phyloP scores from a whole-genome alignment of 768 basidiomycete species.

The Lactifluus piperatus region DNA sequence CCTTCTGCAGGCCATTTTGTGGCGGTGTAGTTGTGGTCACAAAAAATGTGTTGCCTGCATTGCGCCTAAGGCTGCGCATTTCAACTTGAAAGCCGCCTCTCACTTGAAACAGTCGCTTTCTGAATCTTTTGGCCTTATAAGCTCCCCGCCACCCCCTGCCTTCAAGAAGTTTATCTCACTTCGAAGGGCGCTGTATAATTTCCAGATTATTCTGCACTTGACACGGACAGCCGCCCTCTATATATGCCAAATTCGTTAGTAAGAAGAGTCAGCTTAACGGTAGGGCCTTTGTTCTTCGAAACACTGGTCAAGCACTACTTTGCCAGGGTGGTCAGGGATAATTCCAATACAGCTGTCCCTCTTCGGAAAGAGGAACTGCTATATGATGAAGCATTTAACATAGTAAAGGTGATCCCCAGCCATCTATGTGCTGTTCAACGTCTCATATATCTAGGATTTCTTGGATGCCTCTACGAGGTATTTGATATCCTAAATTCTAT shows the following conservation, averaged over 20 bases:
- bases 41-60: no score
- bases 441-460: constrained; percentile 46
- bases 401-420: constrained; percentile 51
- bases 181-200: background rate
- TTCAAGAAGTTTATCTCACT: no score
- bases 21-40: no score
- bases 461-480: constrained; percentile 62
- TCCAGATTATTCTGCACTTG: background rate
- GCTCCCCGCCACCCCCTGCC: no score
- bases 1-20: no score
- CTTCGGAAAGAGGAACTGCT: constrained; percentile 67
- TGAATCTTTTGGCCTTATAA: no score
- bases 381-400: constrained; percentile 72
- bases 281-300: constrained; percentile 66
- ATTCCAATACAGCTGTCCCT: constrained; percentile 2
- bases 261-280: constrained; percentile 49
- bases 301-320: constrained; percentile 85
- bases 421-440: background rate
- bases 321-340: constrained; percentile 35
- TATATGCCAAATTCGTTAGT: constrained; percentile 45
- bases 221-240: background rate
- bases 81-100: no score
- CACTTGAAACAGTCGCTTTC: no score
- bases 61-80: no score
- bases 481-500: constrained; percentile 24